Conservation (phyloP, 139 green algal species). For the Chlorella sp. region DNA sequence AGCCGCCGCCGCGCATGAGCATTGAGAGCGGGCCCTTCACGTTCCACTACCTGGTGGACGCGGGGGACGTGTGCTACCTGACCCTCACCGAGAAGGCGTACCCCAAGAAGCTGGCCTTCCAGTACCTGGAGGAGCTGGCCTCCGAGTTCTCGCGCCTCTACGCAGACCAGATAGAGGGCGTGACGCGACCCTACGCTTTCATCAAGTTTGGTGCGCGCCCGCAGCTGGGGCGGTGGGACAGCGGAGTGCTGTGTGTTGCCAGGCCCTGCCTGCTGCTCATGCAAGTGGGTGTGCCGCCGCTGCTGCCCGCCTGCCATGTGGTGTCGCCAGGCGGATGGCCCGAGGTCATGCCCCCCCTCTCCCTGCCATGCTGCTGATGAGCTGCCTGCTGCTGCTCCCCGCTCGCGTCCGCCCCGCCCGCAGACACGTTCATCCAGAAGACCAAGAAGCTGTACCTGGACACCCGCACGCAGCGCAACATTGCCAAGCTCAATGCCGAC, state of each 20-base stretch:
- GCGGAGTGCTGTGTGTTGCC: no score
- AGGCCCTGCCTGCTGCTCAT: no score
- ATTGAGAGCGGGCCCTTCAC: constrained; percentile 82
- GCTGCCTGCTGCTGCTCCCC: no score
- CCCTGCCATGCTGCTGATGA: no score
- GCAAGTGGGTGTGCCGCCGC: no score
- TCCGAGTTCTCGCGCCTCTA: constrained; percentile 94
- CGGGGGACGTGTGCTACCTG: constrained; percentile 84
- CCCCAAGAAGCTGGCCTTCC: constrained; percentile 97
- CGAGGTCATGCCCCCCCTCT: no score
- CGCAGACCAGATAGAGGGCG: constrained; percentile 85
- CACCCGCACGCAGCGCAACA: constrained; percentile 96
- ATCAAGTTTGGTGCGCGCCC: constrained; percentile 96
- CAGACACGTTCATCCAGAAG: constrained; percentile 99
- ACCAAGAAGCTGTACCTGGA: constrained; percentile 99
- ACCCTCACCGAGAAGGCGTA: constrained; percentile 90
- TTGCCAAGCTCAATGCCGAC: constrained; percentile 91
- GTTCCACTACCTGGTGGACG: constrained; percentile 93
- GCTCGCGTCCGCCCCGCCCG: neutral
- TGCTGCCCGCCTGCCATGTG: no score
- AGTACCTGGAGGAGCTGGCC: constrained; percentile 98
- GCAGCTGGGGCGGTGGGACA: no score
- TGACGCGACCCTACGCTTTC: constrained; percentile 96
- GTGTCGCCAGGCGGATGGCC: no score
- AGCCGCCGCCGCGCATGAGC: constrained; percentile 63